Percentiles rank a stretch among this genome's conserved stretches.
Evolutionary conservation across 2,329 filamentous ascomycete species (phyloP).

Genomic region (Diaporthe humulicola): DNA sequence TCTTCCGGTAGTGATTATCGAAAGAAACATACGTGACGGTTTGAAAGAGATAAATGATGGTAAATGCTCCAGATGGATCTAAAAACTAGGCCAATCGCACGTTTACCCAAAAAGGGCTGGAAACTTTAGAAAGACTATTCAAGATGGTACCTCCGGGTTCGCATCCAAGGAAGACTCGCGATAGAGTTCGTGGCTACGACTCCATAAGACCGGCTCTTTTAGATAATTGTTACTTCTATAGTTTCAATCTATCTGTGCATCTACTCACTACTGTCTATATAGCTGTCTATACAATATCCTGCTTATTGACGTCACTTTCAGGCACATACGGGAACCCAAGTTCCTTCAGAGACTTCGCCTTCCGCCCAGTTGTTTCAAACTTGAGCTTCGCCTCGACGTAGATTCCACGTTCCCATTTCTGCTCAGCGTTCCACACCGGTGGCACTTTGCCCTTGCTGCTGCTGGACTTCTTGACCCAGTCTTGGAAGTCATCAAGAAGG

Average conservation of each 20-base stretch:
- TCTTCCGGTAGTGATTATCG: too few relatives aligned
- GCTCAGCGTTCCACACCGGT: constrained; percentile 77
- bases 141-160: too few relatives aligned
- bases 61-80: too few relatives aligned
- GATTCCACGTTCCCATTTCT: constrained; percentile 79
- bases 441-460: constrained; percentile 72
- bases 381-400: constrained; percentile 78
- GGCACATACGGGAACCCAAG: constrained; percentile 75
- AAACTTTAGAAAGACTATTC: too few relatives aligned
- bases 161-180: too few relatives aligned
- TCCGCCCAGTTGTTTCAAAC: constrained; percentile 76
- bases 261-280: neutral
- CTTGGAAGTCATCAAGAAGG: constrained; percentile 78
- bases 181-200: too few relatives aligned
- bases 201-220: too few relatives aligned
- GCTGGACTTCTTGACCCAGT: constrained; percentile 68
- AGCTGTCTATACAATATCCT: constrained; percentile 37
- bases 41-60: too few relatives aligned
- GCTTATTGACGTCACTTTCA: constrained; percentile 36
- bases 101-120: too few relatives aligned
- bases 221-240: neutral
- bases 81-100: too few relatives aligned
- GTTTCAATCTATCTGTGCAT: neutral
- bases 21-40: too few relatives aligned
- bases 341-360: constrained; percentile 76